A percentile compares a stretch with the other conserved stretches of the same genome.
These are phyloP conservation scores for Spathaspora sp. DNA, from an alignment of 805 yeast genomes.

Conservation along the genomic window DNA sequence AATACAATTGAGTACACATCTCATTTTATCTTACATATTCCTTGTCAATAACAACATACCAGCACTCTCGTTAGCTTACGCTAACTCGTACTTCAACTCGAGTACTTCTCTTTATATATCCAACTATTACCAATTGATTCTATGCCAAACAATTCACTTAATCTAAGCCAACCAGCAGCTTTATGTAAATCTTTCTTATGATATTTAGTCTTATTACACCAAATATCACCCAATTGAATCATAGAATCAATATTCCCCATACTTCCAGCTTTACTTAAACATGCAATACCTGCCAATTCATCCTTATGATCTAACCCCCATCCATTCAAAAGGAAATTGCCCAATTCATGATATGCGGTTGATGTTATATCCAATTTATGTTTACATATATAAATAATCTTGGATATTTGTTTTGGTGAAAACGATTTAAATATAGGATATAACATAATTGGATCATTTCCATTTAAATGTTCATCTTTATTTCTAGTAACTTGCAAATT, in stretches of 20 bases:
- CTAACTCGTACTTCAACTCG: conserved; percentile 9
- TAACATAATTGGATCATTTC: conserved; percentile 24
- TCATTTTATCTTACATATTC: too few relatives aligned
- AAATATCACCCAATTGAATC: conserved; percentile 66
- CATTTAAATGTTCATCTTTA: conserved; percentile 13
- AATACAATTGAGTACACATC: too few relatives aligned
- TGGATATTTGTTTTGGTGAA: conserved; percentile 20
- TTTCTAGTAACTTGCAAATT: conserved; percentile 15
- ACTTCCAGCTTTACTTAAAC: conserved; percentile 61
- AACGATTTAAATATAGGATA: conserved; percentile 20
- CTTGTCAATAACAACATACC: too few relatives aligned
- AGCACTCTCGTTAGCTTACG: neutral
- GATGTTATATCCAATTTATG: conserved; percentile 42
- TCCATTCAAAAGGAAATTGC: conserved; percentile 52
- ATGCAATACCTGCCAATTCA: conserved; percentile 53
- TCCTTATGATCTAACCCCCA: conserved; percentile 50
- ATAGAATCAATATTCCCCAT: conserved; percentile 68
- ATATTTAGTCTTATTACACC: conserved; percentile 52
- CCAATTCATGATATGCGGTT: conserved; percentile 59
- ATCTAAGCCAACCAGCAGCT: conserved; percentile 70
- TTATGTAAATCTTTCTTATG: conserved; percentile 54
- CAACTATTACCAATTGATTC: conserved; percentile 66
- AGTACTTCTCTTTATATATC: conserved; percentile 71
- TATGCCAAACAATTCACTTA: conserved; percentile 60
- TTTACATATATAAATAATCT: conserved; percentile 28